phyloP scores from a whole-genome alignment of 1,284 basidiomycete species.

The Tilletia horrida region DNA sequence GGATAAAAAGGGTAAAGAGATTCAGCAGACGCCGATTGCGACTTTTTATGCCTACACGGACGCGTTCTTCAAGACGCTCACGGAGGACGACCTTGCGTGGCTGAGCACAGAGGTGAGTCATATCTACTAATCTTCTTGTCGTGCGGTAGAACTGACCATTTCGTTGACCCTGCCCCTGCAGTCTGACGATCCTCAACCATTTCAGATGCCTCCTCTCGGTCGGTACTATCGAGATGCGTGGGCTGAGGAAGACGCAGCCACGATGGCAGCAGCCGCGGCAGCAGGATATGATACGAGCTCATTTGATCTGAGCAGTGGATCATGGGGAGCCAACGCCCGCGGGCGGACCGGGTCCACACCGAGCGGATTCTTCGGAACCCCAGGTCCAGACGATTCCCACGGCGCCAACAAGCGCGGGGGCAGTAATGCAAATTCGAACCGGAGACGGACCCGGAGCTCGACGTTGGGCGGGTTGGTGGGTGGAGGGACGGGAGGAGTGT shows the following conservation, averaged over 20 bases:
- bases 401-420: neutral
- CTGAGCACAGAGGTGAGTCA: conserved; percentile 28
- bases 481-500: conserved; percentile 11
- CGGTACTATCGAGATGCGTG: conserved; percentile 80
- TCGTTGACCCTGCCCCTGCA: conserved; percentile 23
- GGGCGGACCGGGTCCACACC: conserved; percentile 12
- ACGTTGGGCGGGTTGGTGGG: conserved; percentile 8
- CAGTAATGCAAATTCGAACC: neutral
- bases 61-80: conserved; percentile 52
- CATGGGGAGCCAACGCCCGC: neutral
- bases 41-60: conserved; percentile 51
- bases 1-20: conserved; percentile 15
- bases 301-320: conserved; percentile 3
- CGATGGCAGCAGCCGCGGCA: conserved; percentile 3
- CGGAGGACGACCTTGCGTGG: conserved; percentile 54
- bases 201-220: conserved; percentile 78
- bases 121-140: neutral
- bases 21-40: conserved; percentile 45
- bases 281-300: conserved; percentile 3
- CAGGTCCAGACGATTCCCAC: neutral
- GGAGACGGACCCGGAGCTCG: conserved; percentile 5
- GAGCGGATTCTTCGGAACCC: conserved; percentile 4
- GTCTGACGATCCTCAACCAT: conserved; percentile 78
- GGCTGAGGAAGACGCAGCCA: conserved; percentile 76
- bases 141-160: neutral